phyloP scores from a whole-genome alignment of 306 rosid species.

The Potentilla sterilis region DNA sequence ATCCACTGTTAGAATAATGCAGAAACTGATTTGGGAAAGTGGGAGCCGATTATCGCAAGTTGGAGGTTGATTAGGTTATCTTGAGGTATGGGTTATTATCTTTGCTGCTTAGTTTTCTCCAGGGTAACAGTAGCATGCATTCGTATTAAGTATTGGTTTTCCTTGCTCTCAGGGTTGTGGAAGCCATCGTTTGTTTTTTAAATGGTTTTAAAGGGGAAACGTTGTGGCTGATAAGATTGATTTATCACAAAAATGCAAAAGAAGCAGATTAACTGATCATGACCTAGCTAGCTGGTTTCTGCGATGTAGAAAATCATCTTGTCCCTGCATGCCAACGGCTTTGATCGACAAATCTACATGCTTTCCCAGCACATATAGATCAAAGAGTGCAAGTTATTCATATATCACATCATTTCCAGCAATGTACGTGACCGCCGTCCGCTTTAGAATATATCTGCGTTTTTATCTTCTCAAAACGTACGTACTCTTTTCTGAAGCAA shows the following conservation, averaged over 20 bases:
- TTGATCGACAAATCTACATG: background rate
- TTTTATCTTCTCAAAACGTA: background rate
- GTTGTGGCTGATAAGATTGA: background rate
- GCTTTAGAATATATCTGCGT: background rate
- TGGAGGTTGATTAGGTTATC: conserved; percentile 5
- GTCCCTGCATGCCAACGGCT: background rate
- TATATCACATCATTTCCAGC: background rate
- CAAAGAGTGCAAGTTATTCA: background rate
- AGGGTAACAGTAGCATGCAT: background rate
- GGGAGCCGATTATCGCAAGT: background rate
- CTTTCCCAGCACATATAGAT: background rate
- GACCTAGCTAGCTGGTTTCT: background rate
- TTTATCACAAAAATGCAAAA: background rate
- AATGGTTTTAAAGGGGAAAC: background rate
- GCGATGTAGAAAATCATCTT: background rate
- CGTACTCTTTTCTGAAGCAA: background rate
- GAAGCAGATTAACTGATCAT: background rate
- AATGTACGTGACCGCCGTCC: background rate
- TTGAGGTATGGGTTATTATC: background rate
- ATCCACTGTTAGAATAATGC: background rate
- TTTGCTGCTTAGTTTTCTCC: background rate
- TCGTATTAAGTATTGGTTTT: background rate
- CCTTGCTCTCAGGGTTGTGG: background rate
- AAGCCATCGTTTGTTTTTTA: background rate
- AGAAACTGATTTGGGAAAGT: background rate